These are phyloP conservation scores for Amaranthus hypochondriacus DNA, from an alignment of 148 eudicot species.

Conservation along the genomic window DNA sequence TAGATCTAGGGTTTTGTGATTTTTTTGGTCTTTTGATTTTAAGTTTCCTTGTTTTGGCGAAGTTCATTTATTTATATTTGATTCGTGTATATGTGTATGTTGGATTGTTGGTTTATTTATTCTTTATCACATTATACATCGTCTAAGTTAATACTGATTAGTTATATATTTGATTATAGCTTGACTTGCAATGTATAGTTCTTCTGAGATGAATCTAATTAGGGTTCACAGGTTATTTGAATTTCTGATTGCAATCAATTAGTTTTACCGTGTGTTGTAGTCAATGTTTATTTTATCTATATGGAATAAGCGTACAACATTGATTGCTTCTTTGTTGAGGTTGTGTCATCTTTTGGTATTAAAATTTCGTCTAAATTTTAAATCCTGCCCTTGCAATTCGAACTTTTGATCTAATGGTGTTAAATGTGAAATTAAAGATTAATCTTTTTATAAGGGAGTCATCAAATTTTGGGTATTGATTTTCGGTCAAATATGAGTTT, in stretches of 20 bases:
- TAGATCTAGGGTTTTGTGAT: conserved; percentile 19
- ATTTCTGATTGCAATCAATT: no score
- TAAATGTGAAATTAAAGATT: not conserved
- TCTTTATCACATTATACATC: not conserved
- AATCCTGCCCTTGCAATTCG: no score
- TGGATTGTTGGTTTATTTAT: not conserved
- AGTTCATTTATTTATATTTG: not conserved
- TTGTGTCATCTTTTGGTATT: no score
- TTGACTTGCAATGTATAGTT: not conserved
- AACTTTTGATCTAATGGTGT: no score
- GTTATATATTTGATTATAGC: not conserved
- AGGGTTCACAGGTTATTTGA: no score
- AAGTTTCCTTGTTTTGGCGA: not conserved
- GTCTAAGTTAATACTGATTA: not conserved
- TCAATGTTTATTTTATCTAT: no score
- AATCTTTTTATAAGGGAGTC: not conserved
- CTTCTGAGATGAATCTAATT: not conserved
- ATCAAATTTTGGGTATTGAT: no score
- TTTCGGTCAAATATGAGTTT: not conserved
- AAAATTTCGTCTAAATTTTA: no score
- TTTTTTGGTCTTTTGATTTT: not conserved
- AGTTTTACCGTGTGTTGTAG: no score
- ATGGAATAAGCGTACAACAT: no score
- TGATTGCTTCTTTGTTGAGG: no score
- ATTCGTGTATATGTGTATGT: not conserved